phyloP scores from a whole-genome alignment of 371 early-diverging fungal species.

The Lichtheimia ramosa region DNA sequence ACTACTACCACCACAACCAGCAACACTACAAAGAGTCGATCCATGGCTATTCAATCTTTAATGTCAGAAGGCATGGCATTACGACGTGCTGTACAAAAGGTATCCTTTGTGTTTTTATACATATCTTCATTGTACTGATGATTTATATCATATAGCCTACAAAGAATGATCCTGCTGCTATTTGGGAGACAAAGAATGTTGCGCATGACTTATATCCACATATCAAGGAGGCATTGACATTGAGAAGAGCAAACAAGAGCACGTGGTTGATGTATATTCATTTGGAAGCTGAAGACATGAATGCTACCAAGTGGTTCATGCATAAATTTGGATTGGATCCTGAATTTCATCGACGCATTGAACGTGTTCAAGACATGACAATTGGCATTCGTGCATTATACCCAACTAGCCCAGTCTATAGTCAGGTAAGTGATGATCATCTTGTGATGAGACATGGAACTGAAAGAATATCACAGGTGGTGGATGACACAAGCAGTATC shows the following conservation, averaged over 20 bases:
- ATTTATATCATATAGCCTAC: no score
- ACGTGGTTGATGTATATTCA: slow-evolving; percentile 31
- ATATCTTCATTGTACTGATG: no score
- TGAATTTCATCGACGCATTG: slow-evolving; percentile 12
- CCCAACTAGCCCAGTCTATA: slow-evolving; percentile 1
- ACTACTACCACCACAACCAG: no score
- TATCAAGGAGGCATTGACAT: slow-evolving; percentile 2
- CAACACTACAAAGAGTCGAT: no score
- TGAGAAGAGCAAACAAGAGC: not conserved
- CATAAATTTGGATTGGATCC: slow-evolving; percentile 33
- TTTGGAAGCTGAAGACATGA: slow-evolving; percentile 2
- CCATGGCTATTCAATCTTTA: not conserved
- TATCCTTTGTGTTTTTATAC: no score
- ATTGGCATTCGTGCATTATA: slow-evolving; percentile 21
- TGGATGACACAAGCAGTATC: slow-evolving; percentile 28
- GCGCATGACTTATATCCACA: slow-evolving; percentile 19
- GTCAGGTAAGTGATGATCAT: slow-evolving; percentile 12
- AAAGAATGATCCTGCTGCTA: not conserved
- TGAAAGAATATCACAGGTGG: slow-evolving; percentile 1
- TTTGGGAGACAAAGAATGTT: slow-evolving; percentile 33
- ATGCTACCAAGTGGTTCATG: slow-evolving; percentile 30
- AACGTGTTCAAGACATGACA: slow-evolving; percentile 12
- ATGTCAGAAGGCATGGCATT: not conserved
- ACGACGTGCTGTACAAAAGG: not conserved
- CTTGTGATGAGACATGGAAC: not conserved